Evolutionary conservation across 2,329 filamentous ascomycete species (phyloP), one percentile per base, ranked within the genome.

Genomic region (Byssochlamys sp.): DNA sequence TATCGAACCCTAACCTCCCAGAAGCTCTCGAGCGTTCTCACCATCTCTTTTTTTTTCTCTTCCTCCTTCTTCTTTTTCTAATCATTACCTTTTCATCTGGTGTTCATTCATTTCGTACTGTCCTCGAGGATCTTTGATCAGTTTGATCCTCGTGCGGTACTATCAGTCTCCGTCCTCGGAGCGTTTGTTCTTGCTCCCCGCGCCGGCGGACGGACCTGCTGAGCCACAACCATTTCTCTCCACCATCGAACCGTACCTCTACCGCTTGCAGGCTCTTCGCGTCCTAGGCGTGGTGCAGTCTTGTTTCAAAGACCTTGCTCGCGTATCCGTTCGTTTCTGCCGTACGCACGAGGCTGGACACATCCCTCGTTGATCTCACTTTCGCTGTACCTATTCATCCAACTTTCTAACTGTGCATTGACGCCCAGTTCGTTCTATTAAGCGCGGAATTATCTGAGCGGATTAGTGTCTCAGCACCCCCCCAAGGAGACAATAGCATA

Each of bases 341-440:
- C 39, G 39, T 19, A 45, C 39, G 12, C 35, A 45, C 39, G 39
- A 45, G 39, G 39, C n/a, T 10, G 39, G 39, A 45, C 14, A n/a
- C 39, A 14, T 45, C 39, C 39, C 39, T 45, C 39, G 58, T 59
- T 68, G 61, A 67, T 59, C 55, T 52, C 62, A 39, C 49, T 58
- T 61, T 58, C 55, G 60, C 58, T 59, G 56, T 55, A 48, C 62
- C 59, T 61, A 45, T 45, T 45, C 39, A 45, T 45, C 39, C 12
- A 45, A 45, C 39, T 24, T 19, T 45, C 14, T 45, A 45, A n/a
- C 5, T 10, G 29, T 31, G 29, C 29, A 31, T 31, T 45, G 12
- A 14, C 39, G 2, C 39, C 35, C 35, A 10, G 39, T 19, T 19
- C 4, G 14, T 45, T 45, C 39, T 19, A 14, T 45, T 45, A 45